Evolutionary conservation across 495 filamentous ascomycete species (phyloP), one percentile per base, ranked within the genome.

Genomic region (Cercophora sp.): DNA sequence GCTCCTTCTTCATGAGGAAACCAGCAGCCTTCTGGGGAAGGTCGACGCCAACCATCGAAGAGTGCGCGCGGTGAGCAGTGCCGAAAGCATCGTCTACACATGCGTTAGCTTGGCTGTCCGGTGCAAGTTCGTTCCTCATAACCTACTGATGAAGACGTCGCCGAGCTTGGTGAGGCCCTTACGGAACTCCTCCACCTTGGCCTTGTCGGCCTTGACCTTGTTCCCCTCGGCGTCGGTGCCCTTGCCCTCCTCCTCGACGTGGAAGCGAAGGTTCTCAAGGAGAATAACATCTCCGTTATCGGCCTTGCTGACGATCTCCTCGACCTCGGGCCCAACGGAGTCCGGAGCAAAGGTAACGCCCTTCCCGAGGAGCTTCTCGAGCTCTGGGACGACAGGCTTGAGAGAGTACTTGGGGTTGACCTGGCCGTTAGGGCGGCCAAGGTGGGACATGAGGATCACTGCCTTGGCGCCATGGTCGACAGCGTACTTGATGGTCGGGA

Each of bases 1-100:
- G 88, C 72, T 99, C 93, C 79, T 97, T 99, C 87, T 99, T 99
- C 76, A 99, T 87, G 60, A 99, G 85, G 84, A 96, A 97, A 43
- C 93, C 93, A 47, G 91, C 86, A 5, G 93, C 93, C 77, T 92
- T 96, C 70, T 96, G 88, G 45, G 93, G 91, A 19, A 97, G 86
- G 53, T 96, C 84, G 44, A 96, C 79, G 61, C 93, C 93, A 63
- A 99, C 93, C 93, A 99, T 99, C 66, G 91, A 96, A 74, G 89
- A 96, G 80, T 99, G 93, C 23, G 85, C 91, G 69, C 93, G 88
- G 77, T 99, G 93, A 34, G 93, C 94, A 48, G 93, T 99, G 68
- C 93, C 93, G 72, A 99, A 99, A 47, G 94, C 93, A 67, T 99
- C 93, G 72, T 98, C 91, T 96, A 59, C 3, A 18, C 24, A 11